Evolutionary conservation across 2,329 filamentous ascomycete genomes (phyloP).

Genomic region (Malbranchea cinnamomea): DNA sequence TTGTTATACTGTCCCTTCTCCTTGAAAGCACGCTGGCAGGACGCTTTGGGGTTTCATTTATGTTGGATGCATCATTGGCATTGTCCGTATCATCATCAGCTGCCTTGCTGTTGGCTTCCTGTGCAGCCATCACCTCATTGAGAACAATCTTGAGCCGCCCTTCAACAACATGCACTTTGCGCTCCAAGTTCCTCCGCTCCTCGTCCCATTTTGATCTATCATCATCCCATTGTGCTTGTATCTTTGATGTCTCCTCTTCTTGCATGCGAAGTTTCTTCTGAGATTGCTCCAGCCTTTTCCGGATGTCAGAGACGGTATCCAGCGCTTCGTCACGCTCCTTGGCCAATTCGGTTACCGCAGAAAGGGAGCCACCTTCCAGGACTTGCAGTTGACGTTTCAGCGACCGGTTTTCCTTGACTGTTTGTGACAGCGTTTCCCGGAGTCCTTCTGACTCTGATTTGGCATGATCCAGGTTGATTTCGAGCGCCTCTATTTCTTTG

Average conservation of each 20-base stretch:
- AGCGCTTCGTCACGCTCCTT: constrained; percentile 76
- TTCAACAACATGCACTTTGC: constrained; percentile 80
- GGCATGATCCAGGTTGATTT: constrained; percentile 54
- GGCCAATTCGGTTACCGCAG: constrained; percentile 67
- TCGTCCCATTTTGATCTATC: constrained; percentile 78
- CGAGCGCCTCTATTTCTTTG: constrained; percentile 71
- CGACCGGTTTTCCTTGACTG: constrained; percentile 61
- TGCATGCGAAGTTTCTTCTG: constrained; percentile 66
- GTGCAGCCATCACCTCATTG: constrained; percentile 52
- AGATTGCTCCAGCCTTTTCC: constrained; percentile 57
- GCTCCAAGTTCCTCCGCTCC: constrained; percentile 67
- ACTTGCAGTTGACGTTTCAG: constrained; percentile 74
- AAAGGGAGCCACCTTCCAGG: constrained; percentile 75
- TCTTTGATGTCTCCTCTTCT: constrained; percentile 68
- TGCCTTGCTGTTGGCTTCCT: constrained; percentile 15
- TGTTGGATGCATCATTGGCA: constrained; percentile 44
- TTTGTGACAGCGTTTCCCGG: constrained; percentile 44
- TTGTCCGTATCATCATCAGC: constrained; percentile 37
- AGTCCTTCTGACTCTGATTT: constrained; percentile 62
- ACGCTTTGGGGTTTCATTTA: constrained; percentile 55
- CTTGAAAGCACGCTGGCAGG: too few relatives aligned
- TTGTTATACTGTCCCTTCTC: constrained; percentile 39
- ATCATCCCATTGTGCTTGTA: constrained; percentile 65
- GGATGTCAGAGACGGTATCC: constrained; percentile 55
- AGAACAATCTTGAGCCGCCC: constrained; percentile 68